A percentile compares a stretch with the other conserved stretches of the same genome.
Evolutionary conservation across 495 filamentous ascomycete species (phyloP).

Genomic region (Cercophora sp.): DNA sequence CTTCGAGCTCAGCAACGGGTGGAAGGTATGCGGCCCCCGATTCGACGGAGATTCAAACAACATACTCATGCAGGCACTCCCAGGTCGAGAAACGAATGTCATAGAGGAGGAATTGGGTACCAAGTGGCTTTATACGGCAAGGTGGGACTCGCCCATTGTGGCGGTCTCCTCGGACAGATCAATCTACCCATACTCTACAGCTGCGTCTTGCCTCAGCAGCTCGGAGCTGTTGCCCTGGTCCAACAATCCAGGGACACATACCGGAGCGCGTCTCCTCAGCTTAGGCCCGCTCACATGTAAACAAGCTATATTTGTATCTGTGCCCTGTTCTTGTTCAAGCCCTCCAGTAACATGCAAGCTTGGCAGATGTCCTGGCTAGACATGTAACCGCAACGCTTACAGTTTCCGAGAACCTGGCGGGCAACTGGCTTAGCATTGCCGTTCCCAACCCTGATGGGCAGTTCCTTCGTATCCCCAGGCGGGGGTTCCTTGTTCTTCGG

Average conservation of each 20-base stretch:
- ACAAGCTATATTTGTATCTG: conserved; percentile 68
- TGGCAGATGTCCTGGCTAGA: conserved; percentile 95
- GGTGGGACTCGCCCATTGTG: too few species aligned
- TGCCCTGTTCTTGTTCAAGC: conserved; percentile 84
- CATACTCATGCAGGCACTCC: conserved; percentile 13
- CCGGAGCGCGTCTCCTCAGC: too few species aligned
- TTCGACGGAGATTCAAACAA: not conserved
- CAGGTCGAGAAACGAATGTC: conserved; percentile 51
- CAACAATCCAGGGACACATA: too few species aligned
- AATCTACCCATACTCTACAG: too few species aligned
- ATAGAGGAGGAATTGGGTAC: too few species aligned
- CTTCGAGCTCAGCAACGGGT: conserved; percentile 93
- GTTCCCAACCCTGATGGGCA: conserved; percentile 16
- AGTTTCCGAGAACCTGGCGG: conserved; percentile 76
- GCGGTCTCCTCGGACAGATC: too few species aligned
- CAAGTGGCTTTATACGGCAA: too few species aligned
- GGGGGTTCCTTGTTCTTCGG: conserved; percentile 13
- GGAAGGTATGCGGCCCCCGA: conserved; percentile 55
- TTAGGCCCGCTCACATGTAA: too few species aligned
- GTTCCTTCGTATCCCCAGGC: conserved; percentile 13
- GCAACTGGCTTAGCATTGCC: conserved; percentile 24
- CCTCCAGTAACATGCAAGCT: conserved; percentile 85
- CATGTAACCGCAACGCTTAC: conserved; percentile 87
- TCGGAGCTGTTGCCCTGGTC: too few species aligned
- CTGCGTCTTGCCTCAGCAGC: too few species aligned